Percentiles rank a stretch among this genome's conserved stretches.
Evolutionary conservation across 2,329 filamentous ascomycete species (phyloP).

Genomic region (Fusarium illudens): DNA sequence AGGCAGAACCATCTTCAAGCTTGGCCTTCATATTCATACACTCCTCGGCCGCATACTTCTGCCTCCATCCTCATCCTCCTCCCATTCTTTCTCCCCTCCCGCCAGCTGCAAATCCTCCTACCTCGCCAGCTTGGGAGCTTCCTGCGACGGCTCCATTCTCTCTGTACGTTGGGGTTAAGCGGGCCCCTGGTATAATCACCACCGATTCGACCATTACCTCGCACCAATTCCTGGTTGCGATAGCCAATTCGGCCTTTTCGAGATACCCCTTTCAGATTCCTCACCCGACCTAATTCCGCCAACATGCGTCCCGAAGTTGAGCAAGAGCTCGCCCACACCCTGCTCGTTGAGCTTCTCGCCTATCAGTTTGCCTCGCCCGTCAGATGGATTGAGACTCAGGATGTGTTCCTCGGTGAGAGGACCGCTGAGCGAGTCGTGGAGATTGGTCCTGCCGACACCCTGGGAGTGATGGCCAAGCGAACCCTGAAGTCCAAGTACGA

Average conservation of each 20-base stretch:
- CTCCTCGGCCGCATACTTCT: conserved; percentile 38
- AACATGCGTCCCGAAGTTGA: conserved; percentile 98
- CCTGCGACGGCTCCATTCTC: conserved; percentile 38
- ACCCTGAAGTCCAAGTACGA: conserved; percentile 98
- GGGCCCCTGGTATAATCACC: conserved; percentile 38
- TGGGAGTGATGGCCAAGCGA: conserved; percentile 96
- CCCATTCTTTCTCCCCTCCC: conserved; percentile 28
- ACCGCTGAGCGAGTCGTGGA: conserved; percentile 97
- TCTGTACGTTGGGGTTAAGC: conserved; percentile 40
- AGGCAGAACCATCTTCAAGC: conserved; percentile 37
- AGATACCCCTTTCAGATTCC: conserved; percentile 43
- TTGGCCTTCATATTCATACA: conserved; percentile 40
- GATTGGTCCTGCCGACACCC: conserved; percentile 94
- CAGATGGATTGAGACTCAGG: conserved; percentile 99
- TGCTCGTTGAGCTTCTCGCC: conserved; percentile 97
- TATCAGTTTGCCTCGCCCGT: conserved; percentile 99
- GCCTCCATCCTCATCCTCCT: conserved; percentile 34
- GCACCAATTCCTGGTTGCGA: conserved; percentile 40
- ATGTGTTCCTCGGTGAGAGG: conserved; percentile 98
- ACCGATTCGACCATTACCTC: conserved; percentile 32
- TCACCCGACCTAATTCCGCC: conserved; percentile 45
- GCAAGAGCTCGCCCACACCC: conserved; percentile 97
- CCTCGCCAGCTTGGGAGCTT: conserved; percentile 39
- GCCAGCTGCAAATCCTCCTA: conserved; percentile 37
- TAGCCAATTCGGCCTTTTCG: conserved; percentile 41